Evolutionary conservation across 2,329 filamentous ascomycete species (phyloP).

Genomic region (Leptographium procerum): DNA sequence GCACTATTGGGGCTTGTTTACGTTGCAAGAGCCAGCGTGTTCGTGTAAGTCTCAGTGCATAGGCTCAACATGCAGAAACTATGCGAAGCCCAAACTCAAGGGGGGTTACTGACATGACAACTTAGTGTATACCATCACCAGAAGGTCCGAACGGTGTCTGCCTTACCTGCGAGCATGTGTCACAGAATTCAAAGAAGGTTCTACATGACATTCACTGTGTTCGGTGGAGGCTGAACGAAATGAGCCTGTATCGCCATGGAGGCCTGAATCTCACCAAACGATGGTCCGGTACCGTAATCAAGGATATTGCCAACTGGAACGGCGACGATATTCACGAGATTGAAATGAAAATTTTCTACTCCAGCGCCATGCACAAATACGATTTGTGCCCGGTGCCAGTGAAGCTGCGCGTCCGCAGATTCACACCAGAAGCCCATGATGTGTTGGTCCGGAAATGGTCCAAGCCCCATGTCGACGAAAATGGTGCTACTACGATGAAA

Average conservation of each 20-base stretch:
- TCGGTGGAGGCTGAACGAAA: slow-evolving; percentile 30
- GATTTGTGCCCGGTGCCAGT: slow-evolving; percentile 26
- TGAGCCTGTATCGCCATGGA: slow-evolving; percentile 29
- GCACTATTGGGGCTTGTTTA: slow-evolving; percentile 28
- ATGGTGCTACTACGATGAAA: background rate
- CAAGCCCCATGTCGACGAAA: slow-evolving; percentile 1
- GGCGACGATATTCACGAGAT: slow-evolving; percentile 21
- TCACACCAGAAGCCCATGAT: slow-evolving; percentile 26
- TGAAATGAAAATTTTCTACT: slow-evolving; percentile 19
- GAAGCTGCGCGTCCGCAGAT: slow-evolving; percentile 27
- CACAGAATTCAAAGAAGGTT: slow-evolving; percentile 31
- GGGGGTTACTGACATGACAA: background rate
- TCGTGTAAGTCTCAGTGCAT: slow-evolving; percentile 22
- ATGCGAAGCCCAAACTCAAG: too few relatives aligned
- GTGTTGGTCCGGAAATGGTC: slow-evolving; percentile 27
- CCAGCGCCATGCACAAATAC: slow-evolving; percentile 17
- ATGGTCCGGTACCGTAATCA: slow-evolving; percentile 29
- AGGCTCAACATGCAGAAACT: background rate
- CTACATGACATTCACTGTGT: slow-evolving; percentile 33
- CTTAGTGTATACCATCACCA: slow-evolving; percentile 15
- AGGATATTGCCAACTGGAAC: slow-evolving; percentile 27
- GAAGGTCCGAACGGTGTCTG: slow-evolving; percentile 19
- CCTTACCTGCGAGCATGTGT: slow-evolving; percentile 26
- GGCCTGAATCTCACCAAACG: slow-evolving; percentile 32
- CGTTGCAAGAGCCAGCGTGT: slow-evolving; percentile 33